phyloP scores from a whole-genome alignment of 768 basidiomycete genomes.

The Mycena latifolia region DNA sequence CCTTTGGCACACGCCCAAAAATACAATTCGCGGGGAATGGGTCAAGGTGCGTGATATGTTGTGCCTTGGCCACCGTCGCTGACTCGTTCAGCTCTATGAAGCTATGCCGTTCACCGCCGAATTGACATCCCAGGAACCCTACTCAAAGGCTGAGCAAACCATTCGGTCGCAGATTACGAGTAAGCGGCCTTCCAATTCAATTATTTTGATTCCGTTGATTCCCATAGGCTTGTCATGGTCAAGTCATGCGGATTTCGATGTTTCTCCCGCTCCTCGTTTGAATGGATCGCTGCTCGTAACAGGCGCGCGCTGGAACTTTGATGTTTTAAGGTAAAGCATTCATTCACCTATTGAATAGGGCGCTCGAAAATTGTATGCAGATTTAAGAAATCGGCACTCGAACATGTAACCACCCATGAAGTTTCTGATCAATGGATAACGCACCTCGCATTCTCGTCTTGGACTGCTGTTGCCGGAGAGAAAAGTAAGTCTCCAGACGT shows the following conservation, averaged over 20 bases:
- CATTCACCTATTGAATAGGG: neutral
- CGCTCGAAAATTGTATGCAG: neutral
- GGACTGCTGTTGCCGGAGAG: constrained; percentile 45
- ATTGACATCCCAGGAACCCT: constrained; percentile 29
- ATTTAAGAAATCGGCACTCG: constrained; percentile 23
- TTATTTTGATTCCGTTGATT: neutral
- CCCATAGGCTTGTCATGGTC: constrained; percentile 65
- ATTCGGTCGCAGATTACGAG: constrained; percentile 59
- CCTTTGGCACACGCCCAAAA: constrained; percentile 61
- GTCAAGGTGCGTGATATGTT: constrained; percentile 46
- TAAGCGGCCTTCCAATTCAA: constrained; percentile 30
- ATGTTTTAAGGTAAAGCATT: constrained; percentile 42
- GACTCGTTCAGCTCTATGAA: constrained; percentile 53
- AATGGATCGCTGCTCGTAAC: constrained; percentile 45
- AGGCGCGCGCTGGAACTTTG: constrained; percentile 62
- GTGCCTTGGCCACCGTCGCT: constrained; percentile 17
- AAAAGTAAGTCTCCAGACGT: constrained; percentile 51
- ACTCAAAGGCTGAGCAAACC: constrained; percentile 37
- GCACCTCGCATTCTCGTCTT: constrained; percentile 63
- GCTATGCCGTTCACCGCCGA: constrained; percentile 45
- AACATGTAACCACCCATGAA: constrained; percentile 38
- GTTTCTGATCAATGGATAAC: constrained; percentile 61
- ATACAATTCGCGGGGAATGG: constrained; percentile 67
- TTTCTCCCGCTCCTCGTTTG: constrained; percentile 50
- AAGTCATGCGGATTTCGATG: constrained; percentile 57